phyloP scores from a whole-genome alignment of 2,329 filamentous ascomycete genomes.

The Torrubiella hemipterigena region DNA sequence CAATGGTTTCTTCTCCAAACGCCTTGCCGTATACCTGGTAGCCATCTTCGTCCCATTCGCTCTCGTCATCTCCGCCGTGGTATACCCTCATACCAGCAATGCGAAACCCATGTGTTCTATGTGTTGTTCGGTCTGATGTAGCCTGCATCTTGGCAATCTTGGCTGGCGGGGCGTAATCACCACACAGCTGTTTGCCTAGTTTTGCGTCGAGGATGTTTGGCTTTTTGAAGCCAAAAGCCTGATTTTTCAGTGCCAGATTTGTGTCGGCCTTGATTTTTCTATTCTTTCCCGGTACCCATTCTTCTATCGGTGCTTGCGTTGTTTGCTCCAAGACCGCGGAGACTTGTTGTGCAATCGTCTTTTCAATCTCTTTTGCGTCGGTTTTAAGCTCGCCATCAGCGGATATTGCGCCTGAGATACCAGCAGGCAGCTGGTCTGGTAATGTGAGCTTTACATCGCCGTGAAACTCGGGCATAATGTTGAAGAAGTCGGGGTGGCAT shows the following conservation, averaged over 20 bases:
- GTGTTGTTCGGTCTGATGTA: too few species aligned
- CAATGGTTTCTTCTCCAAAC: constrained; percentile 42
- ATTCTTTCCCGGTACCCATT: constrained; percentile 37
- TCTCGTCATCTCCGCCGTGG: constrained; percentile 39
- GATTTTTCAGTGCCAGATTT: constrained; percentile 77
- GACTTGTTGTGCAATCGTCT: constrained; percentile 19
- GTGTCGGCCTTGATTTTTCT: constrained; percentile 62
- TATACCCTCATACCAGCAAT: constrained; percentile 55
- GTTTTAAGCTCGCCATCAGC: constrained; percentile 19
- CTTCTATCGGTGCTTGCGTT: constrained; percentile 10
- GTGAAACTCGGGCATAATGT: constrained; percentile 75
- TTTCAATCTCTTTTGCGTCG: constrained; percentile 19
- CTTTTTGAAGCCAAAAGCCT: constrained; percentile 64
- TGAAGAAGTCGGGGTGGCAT: constrained; percentile 59
- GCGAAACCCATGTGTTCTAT: constrained; percentile 47
- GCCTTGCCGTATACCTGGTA: constrained; percentile 53
- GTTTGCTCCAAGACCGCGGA: constrained; percentile 9
- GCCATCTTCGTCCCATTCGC: constrained; percentile 38
- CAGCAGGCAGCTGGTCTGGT: too few species aligned
- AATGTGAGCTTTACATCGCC: constrained; percentile 64
- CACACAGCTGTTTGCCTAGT: constrained; percentile 77
- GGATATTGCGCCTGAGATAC: constrained; percentile 30
- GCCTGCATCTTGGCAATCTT: constrained; percentile 46
- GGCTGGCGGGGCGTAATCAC: constrained; percentile 51
- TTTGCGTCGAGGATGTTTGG: constrained; percentile 94